Evolutionary conservation across 1,284 basidiomycete genomes (phyloP).

Genomic region (Polyporus tsugae): DNA sequence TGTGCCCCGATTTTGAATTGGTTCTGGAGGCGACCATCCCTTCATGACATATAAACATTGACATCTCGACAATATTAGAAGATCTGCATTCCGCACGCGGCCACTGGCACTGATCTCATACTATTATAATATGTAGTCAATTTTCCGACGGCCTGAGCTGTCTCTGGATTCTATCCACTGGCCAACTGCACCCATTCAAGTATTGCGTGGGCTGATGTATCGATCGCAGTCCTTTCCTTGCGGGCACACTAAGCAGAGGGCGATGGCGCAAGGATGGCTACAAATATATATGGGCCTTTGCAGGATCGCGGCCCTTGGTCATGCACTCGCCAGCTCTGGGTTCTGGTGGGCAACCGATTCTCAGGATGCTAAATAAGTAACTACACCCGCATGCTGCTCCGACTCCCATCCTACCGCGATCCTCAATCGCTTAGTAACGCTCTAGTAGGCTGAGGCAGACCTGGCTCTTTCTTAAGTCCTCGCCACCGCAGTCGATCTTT

Average conservation of each 20-base stretch:
- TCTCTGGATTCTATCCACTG: too few species aligned
- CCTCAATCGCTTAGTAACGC: neutral
- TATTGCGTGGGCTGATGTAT: neutral
- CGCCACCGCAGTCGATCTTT: neutral
- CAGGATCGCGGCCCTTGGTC: slow-evolving; percentile 1
- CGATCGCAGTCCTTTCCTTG: neutral
- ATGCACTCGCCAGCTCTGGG: neutral
- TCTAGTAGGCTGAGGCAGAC: neutral
- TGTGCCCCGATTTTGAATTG: too few species aligned
- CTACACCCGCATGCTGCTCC: neutral
- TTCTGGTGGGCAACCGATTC: neutral
- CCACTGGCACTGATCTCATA: too few species aligned
- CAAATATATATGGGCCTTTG: neutral
- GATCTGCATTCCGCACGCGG: too few species aligned
- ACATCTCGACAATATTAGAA: too few species aligned
- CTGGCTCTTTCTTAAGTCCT: neutral
- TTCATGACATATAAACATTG: too few species aligned
- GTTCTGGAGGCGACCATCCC: too few species aligned
- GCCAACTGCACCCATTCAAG: too few species aligned
- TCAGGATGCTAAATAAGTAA: neutral
- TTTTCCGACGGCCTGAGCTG: too few species aligned
- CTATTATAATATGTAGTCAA: too few species aligned
- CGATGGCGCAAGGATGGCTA: neutral
- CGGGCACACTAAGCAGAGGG: neutral
- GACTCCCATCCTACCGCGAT: neutral